These are phyloP conservation scores for Suillus americanus DNA, from an alignment of 768 basidiomycete genomes.

Conservation along the genomic window DNA sequence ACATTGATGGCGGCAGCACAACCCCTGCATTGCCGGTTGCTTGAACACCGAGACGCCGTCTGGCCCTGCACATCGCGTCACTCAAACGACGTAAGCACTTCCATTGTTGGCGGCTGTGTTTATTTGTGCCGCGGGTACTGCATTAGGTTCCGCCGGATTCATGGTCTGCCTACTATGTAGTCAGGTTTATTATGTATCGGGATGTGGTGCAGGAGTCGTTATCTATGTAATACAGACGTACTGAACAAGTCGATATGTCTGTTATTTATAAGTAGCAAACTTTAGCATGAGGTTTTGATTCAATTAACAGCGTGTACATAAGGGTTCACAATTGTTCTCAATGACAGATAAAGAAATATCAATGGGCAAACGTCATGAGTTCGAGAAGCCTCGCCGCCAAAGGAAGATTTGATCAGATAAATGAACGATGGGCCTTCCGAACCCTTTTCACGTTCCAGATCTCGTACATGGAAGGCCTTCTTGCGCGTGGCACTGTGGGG, in stretches of 20 bases:
- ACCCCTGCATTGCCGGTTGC: slow-evolving; percentile 1
- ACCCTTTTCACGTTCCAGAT: neutral
- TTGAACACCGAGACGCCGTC: neutral
- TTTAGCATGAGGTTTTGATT: neutral
- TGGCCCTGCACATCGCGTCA: neutral
- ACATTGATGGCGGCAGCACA: neutral
- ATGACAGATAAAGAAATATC: slow-evolving; percentile 1
- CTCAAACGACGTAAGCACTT: neutral
- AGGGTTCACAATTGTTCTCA: slow-evolving; percentile 1
- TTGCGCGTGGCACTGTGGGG: neutral
- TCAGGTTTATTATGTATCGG: neutral
- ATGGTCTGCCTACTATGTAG: too few relatives aligned
- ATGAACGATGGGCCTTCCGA: neutral
- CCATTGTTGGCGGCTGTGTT: neutral
- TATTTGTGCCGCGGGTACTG: slow-evolving; percentile 1
- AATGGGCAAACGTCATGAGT: slow-evolving; percentile 3
- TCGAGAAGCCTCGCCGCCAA: neutral
- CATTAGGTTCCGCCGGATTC: neutral
- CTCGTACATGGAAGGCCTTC: neutral
- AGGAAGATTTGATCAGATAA: neutral
- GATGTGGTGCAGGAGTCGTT: neutral
- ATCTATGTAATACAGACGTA: neutral
- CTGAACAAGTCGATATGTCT: neutral
- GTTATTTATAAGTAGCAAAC: neutral
- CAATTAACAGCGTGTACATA: slow-evolving; percentile 1